Evolutionary conservation across 169 alveolate genomes (phyloP), one percentile per base, ranked within the genome.

Genomic region (Plasmodium malariae): DNA sequence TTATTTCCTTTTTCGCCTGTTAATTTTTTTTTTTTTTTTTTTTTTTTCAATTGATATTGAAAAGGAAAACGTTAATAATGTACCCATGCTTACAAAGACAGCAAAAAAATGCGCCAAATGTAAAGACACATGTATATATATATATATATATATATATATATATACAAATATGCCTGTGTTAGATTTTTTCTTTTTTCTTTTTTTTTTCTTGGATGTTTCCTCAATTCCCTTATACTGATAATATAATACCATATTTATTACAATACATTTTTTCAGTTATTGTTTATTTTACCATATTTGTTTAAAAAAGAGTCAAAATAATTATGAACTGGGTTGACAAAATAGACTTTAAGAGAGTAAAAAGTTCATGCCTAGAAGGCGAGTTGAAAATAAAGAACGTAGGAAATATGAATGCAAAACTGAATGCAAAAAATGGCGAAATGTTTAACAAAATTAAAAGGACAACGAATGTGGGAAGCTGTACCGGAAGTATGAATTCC

Each of bases 351-450:
- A 30, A 40, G 26, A 43, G 63, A n/a, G 26, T 76, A 45, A 76
- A 76, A 43, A 76, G 89, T 37, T 76, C 89, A 26, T 76, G 63
- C 40, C 40, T 76, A 34, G 89, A 76, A 76, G 55, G 37, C 28
- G 55, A 63, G 19, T 67, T 76, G 45, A 76, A 76, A 34, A 67
- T 76, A 54, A 45, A 63, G 11, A 45, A 62, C 32, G 55, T 37
- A 71, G 85, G 48, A 49, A 71, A 21, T 36, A 37, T 43, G 32
- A 40, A 37, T 12, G 37, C 26, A 62, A 62, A 24, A 9, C 11
- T 43, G 36, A 40, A 76, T 5, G 26, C 32, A 30, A 76, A 49
- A 76, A 54, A 55, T 62, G 73, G 45, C 48, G 71, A 43, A 40
- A 63, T 62, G 9, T 34, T 14, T n/a, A 55, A 55, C 26, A 60